Conservation (phyloP, 176 grass and related monocot species). For the Bonia amplexicaulis region DNA sequence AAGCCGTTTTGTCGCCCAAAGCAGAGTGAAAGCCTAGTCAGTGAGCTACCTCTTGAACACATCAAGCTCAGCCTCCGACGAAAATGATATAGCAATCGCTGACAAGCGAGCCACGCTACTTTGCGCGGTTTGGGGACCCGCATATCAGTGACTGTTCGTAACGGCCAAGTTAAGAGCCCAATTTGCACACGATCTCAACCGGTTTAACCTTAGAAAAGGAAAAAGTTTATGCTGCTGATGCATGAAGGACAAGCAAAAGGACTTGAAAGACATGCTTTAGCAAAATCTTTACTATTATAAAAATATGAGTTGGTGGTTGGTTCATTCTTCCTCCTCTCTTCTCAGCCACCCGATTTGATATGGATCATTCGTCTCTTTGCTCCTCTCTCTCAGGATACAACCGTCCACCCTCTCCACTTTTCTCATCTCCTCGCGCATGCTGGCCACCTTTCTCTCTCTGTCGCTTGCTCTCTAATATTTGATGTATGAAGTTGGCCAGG, state of each 20-base stretch:
- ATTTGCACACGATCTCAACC: not conserved
- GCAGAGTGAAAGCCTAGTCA: conserved; percentile 5
- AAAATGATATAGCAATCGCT: not conserved
- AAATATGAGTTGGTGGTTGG: too few relatives aligned
- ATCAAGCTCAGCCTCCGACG: not conserved
- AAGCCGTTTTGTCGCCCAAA: not conserved
- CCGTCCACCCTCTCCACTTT: too few relatives aligned
- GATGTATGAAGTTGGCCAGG: too few relatives aligned
- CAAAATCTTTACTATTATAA: too few relatives aligned
- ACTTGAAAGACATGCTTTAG: not conserved
- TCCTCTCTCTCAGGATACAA: too few relatives aligned
- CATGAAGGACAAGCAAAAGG: not conserved
- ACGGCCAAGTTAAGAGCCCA: not conserved
- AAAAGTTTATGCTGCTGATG: conserved; percentile 24
- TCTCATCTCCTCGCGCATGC: too few relatives aligned
- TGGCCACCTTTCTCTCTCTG: too few relatives aligned
- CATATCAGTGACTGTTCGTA: not conserved
- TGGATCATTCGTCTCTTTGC: too few relatives aligned
- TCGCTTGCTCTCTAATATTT: too few relatives aligned
- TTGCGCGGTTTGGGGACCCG: too few relatives aligned
- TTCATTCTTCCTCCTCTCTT: too few relatives aligned
- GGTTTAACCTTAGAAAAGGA: not conserved
- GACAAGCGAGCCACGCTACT: not conserved
- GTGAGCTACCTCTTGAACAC: not conserved
- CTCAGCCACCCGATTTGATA: too few relatives aligned